A percentile compares a stretch with the other conserved stretches of the same genome.
Conservation (phyloP, 1,139 yeast species). For the Eremothecium cymbalariae region DNA sequence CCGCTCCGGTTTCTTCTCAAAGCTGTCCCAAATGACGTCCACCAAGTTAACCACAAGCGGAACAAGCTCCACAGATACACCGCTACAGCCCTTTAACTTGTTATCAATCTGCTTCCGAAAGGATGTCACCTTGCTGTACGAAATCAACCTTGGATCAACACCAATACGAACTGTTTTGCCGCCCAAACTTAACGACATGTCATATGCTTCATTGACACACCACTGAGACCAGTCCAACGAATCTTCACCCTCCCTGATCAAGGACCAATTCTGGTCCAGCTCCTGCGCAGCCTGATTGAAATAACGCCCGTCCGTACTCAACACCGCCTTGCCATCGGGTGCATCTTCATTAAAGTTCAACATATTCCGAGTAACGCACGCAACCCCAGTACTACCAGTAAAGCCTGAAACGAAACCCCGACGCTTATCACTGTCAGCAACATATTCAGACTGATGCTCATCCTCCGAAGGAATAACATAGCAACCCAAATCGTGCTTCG, state of each 20-base stretch:
- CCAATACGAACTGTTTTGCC: conserved; percentile 34
- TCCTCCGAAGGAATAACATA: conserved; percentile 89
- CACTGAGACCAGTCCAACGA: conserved; percentile 86
- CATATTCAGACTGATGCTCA: conserved; percentile 90
- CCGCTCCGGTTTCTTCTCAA: conserved; percentile 42
- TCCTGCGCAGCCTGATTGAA: conserved; percentile 85
- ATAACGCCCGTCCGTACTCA: conserved; percentile 93
- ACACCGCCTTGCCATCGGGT: conserved; percentile 51
- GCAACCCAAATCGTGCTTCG: conserved; percentile 54
- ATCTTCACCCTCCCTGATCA: conserved; percentile 73
- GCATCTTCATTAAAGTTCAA: conserved; percentile 34
- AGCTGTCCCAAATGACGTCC: conserved; percentile 63
- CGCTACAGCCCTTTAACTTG: conserved; percentile 26
- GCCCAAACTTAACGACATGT: conserved; percentile 39
- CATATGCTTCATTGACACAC: conserved; percentile 58
- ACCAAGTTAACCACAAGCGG: conserved; percentile 65
- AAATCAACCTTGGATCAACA: conserved; percentile 61
- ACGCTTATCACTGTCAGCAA: conserved; percentile 70
- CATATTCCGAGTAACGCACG: conserved; percentile 69
- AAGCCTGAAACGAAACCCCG: conserved; percentile 82
- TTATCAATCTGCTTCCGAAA: conserved; percentile 34
- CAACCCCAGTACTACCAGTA: conserved; percentile 93
- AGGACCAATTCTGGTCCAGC: conserved; percentile 79
- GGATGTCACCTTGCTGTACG: conserved; percentile 38
- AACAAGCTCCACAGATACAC: conserved; percentile 46